Base-by-base conservation (phyloP, 441 rosid species). In the Arabidopsis lyrata region DNA sequence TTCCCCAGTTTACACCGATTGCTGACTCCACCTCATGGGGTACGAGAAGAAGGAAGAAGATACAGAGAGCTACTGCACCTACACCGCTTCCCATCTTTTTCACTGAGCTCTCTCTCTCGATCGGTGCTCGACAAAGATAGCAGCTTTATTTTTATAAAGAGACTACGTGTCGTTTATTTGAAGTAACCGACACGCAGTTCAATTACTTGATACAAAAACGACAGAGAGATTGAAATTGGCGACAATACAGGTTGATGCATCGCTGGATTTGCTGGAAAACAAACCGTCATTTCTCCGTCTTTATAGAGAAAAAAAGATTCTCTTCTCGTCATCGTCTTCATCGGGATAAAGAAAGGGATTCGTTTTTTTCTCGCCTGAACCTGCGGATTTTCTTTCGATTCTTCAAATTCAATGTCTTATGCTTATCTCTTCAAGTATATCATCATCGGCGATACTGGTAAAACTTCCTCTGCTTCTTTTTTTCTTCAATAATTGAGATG, bases 361-460 rank as follows among this genome's bases (percentile, higher is more conserved):
- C 31, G 66, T 12, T 63, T 57, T 38, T 10, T n/a, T n/a, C n/a
- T 44, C 53, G 9, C 70, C 63, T 32, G 5, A 65, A 54, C 48
- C 70, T 72, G 24, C 45, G 52, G 62, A 58, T 29, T 31, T 52
- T 29, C 27, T 35, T 39, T 57, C 13, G 47, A 38, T 74, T 67
- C 24, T 12, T 49, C 64, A 3, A 31, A 29, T 6, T 49, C 60
- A 47, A 92, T 93, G 99, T 94, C 99, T 2, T 94, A 94, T 85
- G 99, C 99, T 1, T 94, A 94, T 68, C 97, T 94, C 54, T 94
- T 92, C 78, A 94, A 94, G 90, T 94, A 92, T 81, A 94, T 94
- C 88, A 94, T 94, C 89, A 94, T 94, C 88, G 97, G 99, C 68
- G 99, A 90, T 52, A 94, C 97, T 24, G 99, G 98, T 91, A 64